phyloP scores from a whole-genome alignment of 768 basidiomycete species.

The Tricholoma matsutake region DNA sequence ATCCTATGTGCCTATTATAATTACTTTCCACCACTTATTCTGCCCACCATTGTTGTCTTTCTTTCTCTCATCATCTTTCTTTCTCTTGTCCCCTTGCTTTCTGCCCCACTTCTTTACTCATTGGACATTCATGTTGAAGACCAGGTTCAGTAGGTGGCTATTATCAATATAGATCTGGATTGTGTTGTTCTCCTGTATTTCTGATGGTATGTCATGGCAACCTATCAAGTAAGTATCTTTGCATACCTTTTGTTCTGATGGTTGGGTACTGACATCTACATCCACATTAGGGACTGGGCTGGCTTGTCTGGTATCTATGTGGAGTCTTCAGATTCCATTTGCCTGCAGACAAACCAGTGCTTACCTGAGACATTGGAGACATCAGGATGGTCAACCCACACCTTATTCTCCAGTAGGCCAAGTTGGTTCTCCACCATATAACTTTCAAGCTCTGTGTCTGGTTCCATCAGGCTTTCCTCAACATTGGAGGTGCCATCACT shows the following conservation, averaged over 20 bases:
- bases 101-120: background rate
- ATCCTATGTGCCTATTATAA: background rate
- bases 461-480: background rate
- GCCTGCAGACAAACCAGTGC: background rate
- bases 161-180: background rate
- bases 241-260: background rate
- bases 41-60: too few relatives aligned
- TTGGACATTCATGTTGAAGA: background rate
- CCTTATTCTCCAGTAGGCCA: background rate
- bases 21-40: background rate
- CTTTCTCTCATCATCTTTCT: background rate
- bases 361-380: background rate
- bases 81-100: background rate
- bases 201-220: background rate
- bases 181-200: background rate
- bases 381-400: background rate
- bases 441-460: background rate
- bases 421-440: background rate
- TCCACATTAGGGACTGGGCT: background rate
- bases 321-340: background rate
- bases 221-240: slow-evolving; percentile 1
- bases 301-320: slow-evolving; percentile 1
- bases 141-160: background rate
- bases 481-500: background rate
- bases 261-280: background rate